Percentiles rank a stretch among this genome's conserved stretches.
Evolutionary conservation across 257 asterid species (phyloP).

Genomic region (Nicotiana obtusifolia): DNA sequence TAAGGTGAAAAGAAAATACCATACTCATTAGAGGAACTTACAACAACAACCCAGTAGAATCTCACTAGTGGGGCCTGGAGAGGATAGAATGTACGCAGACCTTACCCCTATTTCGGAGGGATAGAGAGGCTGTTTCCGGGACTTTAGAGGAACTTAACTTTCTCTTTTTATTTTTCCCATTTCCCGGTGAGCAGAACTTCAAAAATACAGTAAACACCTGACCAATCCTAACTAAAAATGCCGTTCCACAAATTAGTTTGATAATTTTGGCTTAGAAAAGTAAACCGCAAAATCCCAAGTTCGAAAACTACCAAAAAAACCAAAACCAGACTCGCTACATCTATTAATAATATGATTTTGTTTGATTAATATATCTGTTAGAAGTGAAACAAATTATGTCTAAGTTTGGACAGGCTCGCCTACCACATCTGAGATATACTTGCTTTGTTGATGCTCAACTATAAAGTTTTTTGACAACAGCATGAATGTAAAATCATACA

Average conservation of each 20-base stretch:
- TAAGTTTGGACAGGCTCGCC: not conserved
- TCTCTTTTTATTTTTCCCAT: not conserved
- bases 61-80: no score
- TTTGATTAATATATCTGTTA: not conserved
- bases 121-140: no score
- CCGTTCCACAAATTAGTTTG: not conserved
- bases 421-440: not conserved
- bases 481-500: not conserved
- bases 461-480: not conserved
- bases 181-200: not conserved
- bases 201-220: not conserved
- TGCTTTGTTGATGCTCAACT: not conserved
- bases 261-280: not conserved
- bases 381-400: not conserved
- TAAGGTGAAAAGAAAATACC: conserved; percentile 1
- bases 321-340: not conserved
- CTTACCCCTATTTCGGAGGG: no score
- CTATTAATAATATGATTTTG: not conserved
- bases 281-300: not conserved
- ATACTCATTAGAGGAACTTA: not conserved
- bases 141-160: not conserved
- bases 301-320: not conserved
- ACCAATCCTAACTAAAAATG: not conserved
- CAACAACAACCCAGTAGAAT: no score
- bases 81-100: no score